Evolutionary conservation across 2,329 filamentous ascomycete species (phyloP).

Genomic region (Tolypocladium nubicola): DNA sequence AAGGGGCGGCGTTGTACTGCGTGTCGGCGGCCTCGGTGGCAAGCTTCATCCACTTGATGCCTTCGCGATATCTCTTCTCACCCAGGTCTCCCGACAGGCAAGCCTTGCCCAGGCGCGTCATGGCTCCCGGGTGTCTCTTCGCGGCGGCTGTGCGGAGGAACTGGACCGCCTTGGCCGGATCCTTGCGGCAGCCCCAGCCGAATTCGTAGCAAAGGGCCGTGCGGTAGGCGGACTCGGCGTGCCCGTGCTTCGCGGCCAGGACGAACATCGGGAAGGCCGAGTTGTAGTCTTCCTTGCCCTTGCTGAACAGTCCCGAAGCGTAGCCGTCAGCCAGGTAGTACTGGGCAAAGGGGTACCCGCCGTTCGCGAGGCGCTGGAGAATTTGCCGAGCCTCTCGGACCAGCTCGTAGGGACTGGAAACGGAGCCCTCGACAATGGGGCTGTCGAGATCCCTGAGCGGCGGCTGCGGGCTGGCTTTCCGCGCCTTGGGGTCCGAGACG

Average conservation of each 20-base stretch:
- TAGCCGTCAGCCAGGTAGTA: conserved; percentile 96
- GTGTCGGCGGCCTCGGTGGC: conserved; percentile 80
- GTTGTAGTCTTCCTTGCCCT: conserved; percentile 85
- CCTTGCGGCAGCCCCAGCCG: conserved; percentile 88
- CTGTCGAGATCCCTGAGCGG: conserved; percentile 34
- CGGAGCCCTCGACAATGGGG: conserved; percentile 32
- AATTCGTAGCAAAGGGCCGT: conserved; percentile 95
- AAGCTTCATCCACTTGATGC: conserved; percentile 92
- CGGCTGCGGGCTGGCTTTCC: conserved; percentile 35
- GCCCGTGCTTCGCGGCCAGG: conserved; percentile 89
- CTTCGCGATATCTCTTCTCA: conserved; percentile 76
- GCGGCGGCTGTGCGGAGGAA: conserved; percentile 85
- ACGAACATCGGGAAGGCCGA: conserved; percentile 88
- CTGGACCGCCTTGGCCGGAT: conserved; percentile 84
- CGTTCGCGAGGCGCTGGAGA: conserved; percentile 73
- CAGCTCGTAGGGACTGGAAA: conserved; percentile 53
- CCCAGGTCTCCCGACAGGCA: conserved; percentile 87
- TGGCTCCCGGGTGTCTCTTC: conserved; percentile 90
- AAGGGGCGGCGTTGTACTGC: conserved; percentile 89
- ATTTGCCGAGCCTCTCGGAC: conserved; percentile 83
- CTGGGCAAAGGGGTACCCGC: conserved; percentile 90
- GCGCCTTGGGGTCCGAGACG: conserved; percentile 32
- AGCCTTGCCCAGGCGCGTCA: conserved; percentile 83
- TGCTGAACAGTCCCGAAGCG: conserved; percentile 88
- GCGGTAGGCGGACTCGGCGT: conserved; percentile 91